A percentile compares a stretch with the other conserved stretches of the same genome.
Evolutionary conservation across 345 rosid genomes (phyloP).

Genomic region (Laguncularia racemosa): DNA sequence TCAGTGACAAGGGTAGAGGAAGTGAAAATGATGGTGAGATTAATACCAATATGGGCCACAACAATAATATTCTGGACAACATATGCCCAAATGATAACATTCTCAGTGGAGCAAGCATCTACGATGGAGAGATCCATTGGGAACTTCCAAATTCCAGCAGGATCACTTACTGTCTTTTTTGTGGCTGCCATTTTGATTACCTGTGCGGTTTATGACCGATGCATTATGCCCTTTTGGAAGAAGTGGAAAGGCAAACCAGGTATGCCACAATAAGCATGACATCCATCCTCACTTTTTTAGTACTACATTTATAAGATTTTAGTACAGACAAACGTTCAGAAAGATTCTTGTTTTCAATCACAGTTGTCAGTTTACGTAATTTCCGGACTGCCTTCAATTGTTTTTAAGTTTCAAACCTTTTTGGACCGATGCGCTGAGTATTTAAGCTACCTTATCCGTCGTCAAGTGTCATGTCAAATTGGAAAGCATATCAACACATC

Average conservation of each 20-base stretch:
- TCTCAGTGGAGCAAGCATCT: slow-evolving; percentile 60
- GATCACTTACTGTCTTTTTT: slow-evolving; percentile 52
- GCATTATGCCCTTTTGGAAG: slow-evolving; percentile 50
- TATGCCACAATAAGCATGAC: too few species aligned
- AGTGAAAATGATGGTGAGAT: slow-evolving; percentile 46
- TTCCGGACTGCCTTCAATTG: too few species aligned
- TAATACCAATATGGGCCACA: slow-evolving; percentile 66
- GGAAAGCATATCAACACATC: too few species aligned
- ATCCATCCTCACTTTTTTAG: too few species aligned
- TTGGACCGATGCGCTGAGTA: too few species aligned
- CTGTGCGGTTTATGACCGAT: slow-evolving; percentile 42
- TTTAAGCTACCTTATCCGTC: too few species aligned
- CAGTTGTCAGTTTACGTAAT: too few species aligned
- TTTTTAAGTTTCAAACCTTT: too few species aligned
- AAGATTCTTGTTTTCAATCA: too few species aligned
- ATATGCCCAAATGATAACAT: slow-evolving; percentile 62
- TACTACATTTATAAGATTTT: too few species aligned
- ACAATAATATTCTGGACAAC: slow-evolving; percentile 61
- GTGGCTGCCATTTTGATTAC: slow-evolving; percentile 44
- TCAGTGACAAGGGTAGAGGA: slow-evolving; percentile 61
- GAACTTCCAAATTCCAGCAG: slow-evolving; percentile 55
- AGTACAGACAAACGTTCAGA: too few species aligned
- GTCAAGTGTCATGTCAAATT: too few species aligned
- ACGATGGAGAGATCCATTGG: slow-evolving; percentile 53
- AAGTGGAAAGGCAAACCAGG: slow-evolving; percentile 64